These are phyloP conservation scores for Neofusicoccum ribis DNA, from an alignment of 2,329 filamentous ascomycete species.

Conservation along the genomic window DNA sequence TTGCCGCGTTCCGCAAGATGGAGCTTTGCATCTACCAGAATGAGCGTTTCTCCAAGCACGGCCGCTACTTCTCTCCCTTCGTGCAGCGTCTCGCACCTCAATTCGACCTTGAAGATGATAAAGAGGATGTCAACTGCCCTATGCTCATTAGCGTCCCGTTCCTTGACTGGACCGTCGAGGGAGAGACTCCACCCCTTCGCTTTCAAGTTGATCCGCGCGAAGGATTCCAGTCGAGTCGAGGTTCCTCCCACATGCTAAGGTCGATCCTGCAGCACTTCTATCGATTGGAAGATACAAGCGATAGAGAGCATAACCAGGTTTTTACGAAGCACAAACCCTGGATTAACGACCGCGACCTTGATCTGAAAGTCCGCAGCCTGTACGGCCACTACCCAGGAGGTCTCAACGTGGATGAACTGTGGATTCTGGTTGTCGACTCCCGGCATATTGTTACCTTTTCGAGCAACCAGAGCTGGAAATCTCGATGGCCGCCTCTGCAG, in stretches of 20 bases:
- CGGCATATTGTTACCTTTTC: conserved; percentile 46
- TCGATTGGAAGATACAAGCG: conserved; percentile 44
- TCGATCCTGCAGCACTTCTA: conserved; percentile 47
- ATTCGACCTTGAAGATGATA: conserved; percentile 13
- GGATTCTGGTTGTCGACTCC: conserved; percentile 43
- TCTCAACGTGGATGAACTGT: conserved; percentile 46
- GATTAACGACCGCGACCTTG: conserved; percentile 42
- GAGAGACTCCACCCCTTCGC: conserved; percentile 38
- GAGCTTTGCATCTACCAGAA: conserved; percentile 41
- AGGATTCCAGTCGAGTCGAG: conserved; percentile 40
- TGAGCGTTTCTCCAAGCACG: conserved; percentile 46
- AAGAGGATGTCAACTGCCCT: conserved; percentile 27
- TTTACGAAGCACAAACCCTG: conserved; percentile 46
- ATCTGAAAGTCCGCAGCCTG: conserved; percentile 45
- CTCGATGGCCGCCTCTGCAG: conserved; percentile 44
- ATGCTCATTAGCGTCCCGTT: conserved; percentile 45
- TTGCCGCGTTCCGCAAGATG: conserved; percentile 32
- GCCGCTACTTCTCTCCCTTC: conserved; percentile 46
- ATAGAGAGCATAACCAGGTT: conserved; percentile 43
- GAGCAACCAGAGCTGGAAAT: conserved; percentile 47
- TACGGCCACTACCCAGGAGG: conserved; percentile 44
- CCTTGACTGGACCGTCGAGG: conserved; percentile 44
- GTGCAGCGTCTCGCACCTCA: conserved; percentile 33
- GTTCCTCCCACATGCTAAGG: conserved; percentile 41
- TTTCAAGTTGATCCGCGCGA: conserved; percentile 46